Evolutionary conservation across 805 yeast genomes (phyloP).

Genomic region (Candida methanosorbosa): DNA sequence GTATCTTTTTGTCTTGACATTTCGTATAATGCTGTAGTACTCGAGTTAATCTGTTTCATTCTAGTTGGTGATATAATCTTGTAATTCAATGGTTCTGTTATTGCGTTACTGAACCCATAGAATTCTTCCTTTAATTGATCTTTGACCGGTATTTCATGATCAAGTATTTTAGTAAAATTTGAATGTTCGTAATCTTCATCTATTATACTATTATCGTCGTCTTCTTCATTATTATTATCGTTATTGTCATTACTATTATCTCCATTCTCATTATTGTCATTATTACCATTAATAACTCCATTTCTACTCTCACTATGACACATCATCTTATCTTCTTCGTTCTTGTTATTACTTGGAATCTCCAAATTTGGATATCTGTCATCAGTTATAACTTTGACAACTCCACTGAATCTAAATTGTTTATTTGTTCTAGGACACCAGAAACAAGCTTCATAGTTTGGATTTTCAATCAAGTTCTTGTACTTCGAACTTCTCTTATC

Average conservation of each 20-base stretch:
- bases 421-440: conserved; percentile 53
- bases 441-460: conserved; percentile 67
- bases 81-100: conserved; percentile 10
- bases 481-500: conserved; percentile 64
- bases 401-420: conserved; percentile 70
- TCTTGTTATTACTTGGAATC: background rate
- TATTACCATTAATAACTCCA: background rate
- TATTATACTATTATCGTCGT: too few species aligned
- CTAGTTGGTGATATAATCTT: conserved; percentile 14
- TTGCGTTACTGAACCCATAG: conserved; percentile 5
- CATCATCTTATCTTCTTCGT: background rate
- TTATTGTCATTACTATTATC: background rate
- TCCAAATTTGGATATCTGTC: conserved; percentile 15
- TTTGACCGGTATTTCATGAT: conserved; percentile 6
- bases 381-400: conserved; percentile 37
- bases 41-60: conserved; percentile 5
- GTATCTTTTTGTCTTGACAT: conserved; percentile 2
- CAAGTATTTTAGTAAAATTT: background rate
- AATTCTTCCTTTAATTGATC: conserved; percentile 12
- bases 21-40: conserved; percentile 7
- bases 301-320: background rate
- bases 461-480: conserved; percentile 39
- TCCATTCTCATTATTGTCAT: too few species aligned
- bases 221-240: too few species aligned
- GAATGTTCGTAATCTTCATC: conserved; percentile 5